Base-by-base conservation (phyloP, 768 basidiomycete genomes). In the Omphalotus guepiniiformis region DNA sequence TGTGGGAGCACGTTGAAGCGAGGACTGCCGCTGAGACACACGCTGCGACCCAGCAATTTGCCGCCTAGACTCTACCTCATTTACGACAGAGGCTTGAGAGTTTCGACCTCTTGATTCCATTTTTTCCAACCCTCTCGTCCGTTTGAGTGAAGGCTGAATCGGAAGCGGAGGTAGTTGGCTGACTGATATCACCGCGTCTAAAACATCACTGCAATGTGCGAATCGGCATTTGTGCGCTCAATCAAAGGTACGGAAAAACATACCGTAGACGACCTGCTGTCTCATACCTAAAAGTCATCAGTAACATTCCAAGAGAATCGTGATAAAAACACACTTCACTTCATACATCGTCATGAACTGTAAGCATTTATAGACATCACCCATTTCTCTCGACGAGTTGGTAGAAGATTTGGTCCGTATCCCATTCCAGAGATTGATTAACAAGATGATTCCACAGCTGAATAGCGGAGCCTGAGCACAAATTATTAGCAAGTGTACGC, bases 401-500 rank as follows among this genome's bases (percentile, higher is more conserved):
- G 35, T 36, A 16, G 34, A n/a, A 4, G 35, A 16, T 19, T 37
- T 46, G 15, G 35, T 16, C 2, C 44, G 44, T 7, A 46, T 9
- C 25, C 44, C 38, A 15, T 21, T 46, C 44, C 44, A 46, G 26
- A 46, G 12, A 37, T 46, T 46, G 12, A 46, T 46, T n/a, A 46
- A 7, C 4, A 46, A 27, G 15, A 46, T 46, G 23, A 46, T 36
- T 22, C 22, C 44, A 23, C 34, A 32, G n/a, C 35, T 26, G 25
- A 46, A 46, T 18, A 36, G 35, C 9, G 44, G 44, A 23, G 44
- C 44, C 44, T 46, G 23, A 16, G 13, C 27, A 42, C 19, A 13
- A 39, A 26, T 13, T 9, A 40, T 49, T 38, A 54, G 56, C 5
- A 58, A 35, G 15, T 48, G 4, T 9, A 8, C n/a, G 36, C 19